phyloP scores from a whole-genome alignment of 371 early-diverging fungal genomes.

The Blakeslea trispora region DNA sequence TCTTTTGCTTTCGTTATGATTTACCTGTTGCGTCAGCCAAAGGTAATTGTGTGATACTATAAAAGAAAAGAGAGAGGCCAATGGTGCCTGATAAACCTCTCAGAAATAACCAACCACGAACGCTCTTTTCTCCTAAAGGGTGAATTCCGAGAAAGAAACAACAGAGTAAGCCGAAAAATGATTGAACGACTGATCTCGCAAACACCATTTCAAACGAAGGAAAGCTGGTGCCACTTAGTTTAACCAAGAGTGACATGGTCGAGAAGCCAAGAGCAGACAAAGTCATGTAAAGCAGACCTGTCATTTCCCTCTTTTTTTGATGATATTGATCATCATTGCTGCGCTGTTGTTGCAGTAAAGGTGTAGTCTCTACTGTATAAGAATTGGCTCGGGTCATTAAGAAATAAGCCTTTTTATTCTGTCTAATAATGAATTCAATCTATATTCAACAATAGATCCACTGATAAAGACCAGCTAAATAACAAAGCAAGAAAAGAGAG shows the following conservation, averaged over 20 bases:
- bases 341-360: background rate
- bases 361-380: constrained; percentile 7
- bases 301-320: constrained; percentile 31
- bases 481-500: background rate
- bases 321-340: background rate
- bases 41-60: constrained; percentile 65
- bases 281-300: constrained; percentile 48
- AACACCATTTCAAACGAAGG: constrained; percentile 73
- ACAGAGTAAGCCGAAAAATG: constrained; percentile 50
- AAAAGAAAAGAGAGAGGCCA: constrained; percentile 75
- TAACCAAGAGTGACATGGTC: constrained; percentile 72
- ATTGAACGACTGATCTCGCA: constrained; percentile 69
- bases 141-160: constrained; percentile 52
- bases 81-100: constrained; percentile 68
- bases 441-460: no score
- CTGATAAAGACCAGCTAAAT: background rate
- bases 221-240: constrained; percentile 54
- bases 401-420: no score
- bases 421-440: background rate
- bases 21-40: constrained; percentile 75
- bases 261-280: constrained; percentile 75
- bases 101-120: constrained; percentile 59
- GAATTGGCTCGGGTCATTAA: constrained; percentile 12
- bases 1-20: no score
- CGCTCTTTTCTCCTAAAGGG: constrained; percentile 57